phyloP scores from a whole-genome alignment of 768 basidiomycete genomes.

The Lactarius vividus region DNA sequence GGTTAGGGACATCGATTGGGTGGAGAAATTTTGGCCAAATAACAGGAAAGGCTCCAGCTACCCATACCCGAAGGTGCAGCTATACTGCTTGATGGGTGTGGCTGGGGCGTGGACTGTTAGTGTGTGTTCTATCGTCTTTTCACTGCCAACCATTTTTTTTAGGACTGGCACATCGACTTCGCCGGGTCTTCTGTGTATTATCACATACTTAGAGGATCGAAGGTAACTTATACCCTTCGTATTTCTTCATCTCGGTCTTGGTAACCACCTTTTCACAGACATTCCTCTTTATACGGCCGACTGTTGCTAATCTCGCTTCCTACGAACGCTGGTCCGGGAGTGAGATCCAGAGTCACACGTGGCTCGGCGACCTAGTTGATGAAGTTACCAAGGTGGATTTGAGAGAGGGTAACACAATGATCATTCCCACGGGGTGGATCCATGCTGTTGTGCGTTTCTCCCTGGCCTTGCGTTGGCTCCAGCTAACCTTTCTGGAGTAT shows the following conservation, averaged over 20 bases:
- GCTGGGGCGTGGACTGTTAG: slow-evolving; percentile 90
- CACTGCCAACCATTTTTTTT: slow-evolving; percentile 7
- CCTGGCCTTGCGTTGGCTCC: background rate
- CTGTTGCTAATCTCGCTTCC: slow-evolving; percentile 76
- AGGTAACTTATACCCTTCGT: slow-evolving; percentile 45
- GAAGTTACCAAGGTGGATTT: slow-evolving; percentile 86
- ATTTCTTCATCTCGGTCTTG: background rate
- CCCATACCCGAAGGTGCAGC: slow-evolving; percentile 86
- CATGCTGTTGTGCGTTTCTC: slow-evolving; percentile 81
- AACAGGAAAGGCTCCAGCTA: slow-evolving; percentile 67
- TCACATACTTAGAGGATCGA: slow-evolving; percentile 82
- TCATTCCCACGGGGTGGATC: slow-evolving; percentile 96
- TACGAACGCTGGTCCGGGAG: slow-evolving; percentile 95
- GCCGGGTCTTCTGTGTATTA: slow-evolving; percentile 98
- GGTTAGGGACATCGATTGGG: slow-evolving; percentile 92
- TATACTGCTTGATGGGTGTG: slow-evolving; percentile 97
- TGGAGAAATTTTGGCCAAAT: slow-evolving; percentile 91
- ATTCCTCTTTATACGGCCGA: slow-evolving; percentile 95
- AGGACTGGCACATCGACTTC: slow-evolving; percentile 99
- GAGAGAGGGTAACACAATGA: slow-evolving; percentile 79
- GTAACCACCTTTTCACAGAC: slow-evolving; percentile 46
- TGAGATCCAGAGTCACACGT: slow-evolving; percentile 81
- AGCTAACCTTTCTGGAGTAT: slow-evolving; percentile 47
- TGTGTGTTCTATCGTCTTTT: slow-evolving; percentile 17
- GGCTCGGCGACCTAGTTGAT: slow-evolving; percentile 92